A percentile compares a stretch with the other conserved stretches of the same genome.
Evolutionary conservation across 2,329 filamentous ascomycete genomes (phyloP).

Genomic region (Fusarium circinatum): DNA sequence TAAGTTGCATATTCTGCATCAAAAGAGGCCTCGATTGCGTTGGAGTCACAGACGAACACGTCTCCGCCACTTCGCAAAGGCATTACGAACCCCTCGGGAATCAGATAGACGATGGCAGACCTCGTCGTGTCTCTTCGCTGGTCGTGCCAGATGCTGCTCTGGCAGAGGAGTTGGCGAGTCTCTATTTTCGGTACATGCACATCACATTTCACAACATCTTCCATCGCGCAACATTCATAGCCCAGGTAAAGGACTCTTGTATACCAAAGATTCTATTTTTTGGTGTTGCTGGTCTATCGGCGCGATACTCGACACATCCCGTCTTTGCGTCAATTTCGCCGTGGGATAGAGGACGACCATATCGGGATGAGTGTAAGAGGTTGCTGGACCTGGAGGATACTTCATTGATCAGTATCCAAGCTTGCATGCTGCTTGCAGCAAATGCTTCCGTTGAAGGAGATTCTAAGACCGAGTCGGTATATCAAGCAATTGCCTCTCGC

Average conservation of each 20-base stretch:
- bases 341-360: slow-evolving; percentile 5
- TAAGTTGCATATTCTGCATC: not conserved
- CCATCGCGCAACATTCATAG: not conserved
- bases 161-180: not conserved
- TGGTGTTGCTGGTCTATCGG: not conserved
- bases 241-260: not conserved
- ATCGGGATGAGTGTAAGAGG: not conserved
- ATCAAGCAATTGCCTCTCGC: not conserved
- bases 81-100: not conserved
- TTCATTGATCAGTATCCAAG: slow-evolving; percentile 1
- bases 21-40: not conserved
- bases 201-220: slow-evolving; percentile 4
- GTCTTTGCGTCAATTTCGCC: not conserved
- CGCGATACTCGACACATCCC: not conserved
- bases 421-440: slow-evolving; percentile 3
- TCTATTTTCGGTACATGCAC: slow-evolving; percentile 8
- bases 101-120: not conserved
- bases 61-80: not conserved
- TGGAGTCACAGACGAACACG: not conserved
- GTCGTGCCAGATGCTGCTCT: slow-evolving; percentile 1
- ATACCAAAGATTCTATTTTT: not conserved
- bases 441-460: slow-evolving; percentile 3
- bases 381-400: slow-evolving; percentile 3
- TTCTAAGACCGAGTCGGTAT: slow-evolving; percentile 1
- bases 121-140: not conserved